Base-by-base conservation (phyloP, 768 basidiomycete species). In the Cystofilobasidium capitatum region DNA sequence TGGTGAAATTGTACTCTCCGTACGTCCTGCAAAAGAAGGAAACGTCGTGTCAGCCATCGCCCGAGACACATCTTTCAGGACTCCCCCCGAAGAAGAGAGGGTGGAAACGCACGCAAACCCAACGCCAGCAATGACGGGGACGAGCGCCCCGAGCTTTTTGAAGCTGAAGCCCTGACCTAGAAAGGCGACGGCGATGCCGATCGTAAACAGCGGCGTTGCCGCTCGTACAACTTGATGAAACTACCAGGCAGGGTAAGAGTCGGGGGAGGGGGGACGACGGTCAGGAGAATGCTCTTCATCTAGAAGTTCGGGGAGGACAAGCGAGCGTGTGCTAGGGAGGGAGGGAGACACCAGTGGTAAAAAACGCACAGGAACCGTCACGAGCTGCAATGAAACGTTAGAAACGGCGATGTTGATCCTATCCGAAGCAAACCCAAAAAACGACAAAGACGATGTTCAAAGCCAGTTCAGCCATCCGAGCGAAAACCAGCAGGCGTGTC, bases 191-290 rank as follows among this genome's bases (percentile, higher is more conserved):
- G 91, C 86, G 64, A 97, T 82, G 44, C 86, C 61, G 72, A 96
- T 86, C 29, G 90, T 93, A 79, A 98, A 97, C 60, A 98, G 82
- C 0, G 96, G 94, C 0, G 94, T 88, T 24, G 88, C 84, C 5
- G 92, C 89, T 35, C 96, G 88, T 39, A 98, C 86, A 63, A 98
- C 91, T 81, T 98, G 94, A 76, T 98, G 94, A 74, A 99, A 96
- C 91, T 96, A 69, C 40, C n/a, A n/a, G n/a, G n/a, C n/a, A n/a
- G n/a, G n/a, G n/a, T n/a, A n/a, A n/a, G n/a, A n/a, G n/a, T n/a
- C n/a, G n/a, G n/a, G 40, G 40, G 10, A 42, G 10, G 40, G 40
- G 13, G 35, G 26, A 12, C 45, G 24, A 29, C 33, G 12, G 13
- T 36, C 24, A 0, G 42, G 10, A 33, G 6, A 10, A 10, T 36